Evolutionary conservation across 345 rosid genomes (phyloP).

Genomic region (Citrus mangshanensis): DNA sequence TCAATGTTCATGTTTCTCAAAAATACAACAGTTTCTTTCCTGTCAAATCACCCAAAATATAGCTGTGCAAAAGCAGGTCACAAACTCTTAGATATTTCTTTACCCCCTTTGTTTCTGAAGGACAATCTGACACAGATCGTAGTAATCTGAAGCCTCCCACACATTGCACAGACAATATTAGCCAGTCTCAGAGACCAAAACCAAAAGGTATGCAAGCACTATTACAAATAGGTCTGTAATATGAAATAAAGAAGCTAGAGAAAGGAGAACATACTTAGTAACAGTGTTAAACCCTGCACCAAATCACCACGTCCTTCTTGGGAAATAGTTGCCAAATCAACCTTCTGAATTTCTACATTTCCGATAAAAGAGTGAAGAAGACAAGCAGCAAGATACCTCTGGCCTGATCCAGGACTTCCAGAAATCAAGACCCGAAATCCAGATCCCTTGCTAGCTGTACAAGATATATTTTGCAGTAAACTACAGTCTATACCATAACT

Average conservation of each 20-base stretch:
- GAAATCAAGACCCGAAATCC: constrained; percentile 76
- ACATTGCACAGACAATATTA: not conserved
- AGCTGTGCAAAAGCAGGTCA: not conserved
- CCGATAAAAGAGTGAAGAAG: constrained; percentile 83
- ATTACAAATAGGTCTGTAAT: not conserved
- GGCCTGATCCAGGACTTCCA: constrained; percentile 85
- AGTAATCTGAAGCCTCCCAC: not conserved
- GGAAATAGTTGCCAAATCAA: constrained; percentile 85
- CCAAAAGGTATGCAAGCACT: not conserved
- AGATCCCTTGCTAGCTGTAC: constrained; percentile 45
- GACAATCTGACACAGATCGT: not conserved
- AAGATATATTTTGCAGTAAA: constrained; percentile 30
- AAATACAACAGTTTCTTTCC: too few relatives aligned
- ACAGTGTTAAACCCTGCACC: constrained; percentile 73
- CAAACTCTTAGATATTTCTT: not conserved
- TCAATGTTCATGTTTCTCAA: too few relatives aligned
- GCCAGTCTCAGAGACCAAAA: not conserved
- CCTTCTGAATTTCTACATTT: constrained; percentile 75
- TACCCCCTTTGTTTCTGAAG: not conserved
- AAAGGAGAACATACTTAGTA: constrained; percentile 60
- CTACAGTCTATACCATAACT: constrained; percentile 25
- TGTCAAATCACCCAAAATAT: too few relatives aligned
- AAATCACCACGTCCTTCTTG: constrained; percentile 94
- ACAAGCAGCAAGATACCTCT: constrained; percentile 90
- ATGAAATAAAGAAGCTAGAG: constrained; percentile 6